These are phyloP conservation scores for Ophiocordyceps sinensis DNA, from an alignment of 2,329 filamentous ascomycete species.

Conservation along the genomic window DNA sequence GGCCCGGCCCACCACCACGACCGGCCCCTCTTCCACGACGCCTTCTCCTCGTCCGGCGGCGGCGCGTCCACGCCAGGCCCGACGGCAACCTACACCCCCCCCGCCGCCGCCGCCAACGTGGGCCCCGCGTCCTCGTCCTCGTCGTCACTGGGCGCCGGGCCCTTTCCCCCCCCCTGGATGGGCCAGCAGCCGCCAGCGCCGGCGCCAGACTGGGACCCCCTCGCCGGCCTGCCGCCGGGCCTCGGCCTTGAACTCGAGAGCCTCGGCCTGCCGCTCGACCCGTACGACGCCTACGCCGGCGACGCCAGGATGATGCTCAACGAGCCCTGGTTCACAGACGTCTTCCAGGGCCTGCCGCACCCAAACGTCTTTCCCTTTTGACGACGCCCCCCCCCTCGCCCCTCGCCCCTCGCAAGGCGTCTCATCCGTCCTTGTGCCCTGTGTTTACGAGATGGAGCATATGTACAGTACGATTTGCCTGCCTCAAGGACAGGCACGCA, in stretches of 20 bases:
- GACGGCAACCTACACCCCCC: background rate
- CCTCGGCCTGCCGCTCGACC: conserved; percentile 12
- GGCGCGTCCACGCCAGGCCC: background rate
- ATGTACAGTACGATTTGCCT: no score
- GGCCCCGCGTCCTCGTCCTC: background rate
- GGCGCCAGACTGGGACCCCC: conserved; percentile 5
- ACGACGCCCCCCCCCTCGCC: background rate
- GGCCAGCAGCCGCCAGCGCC: conserved; percentile 2
- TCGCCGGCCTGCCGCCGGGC: conserved; percentile 10
- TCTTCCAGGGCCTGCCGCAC: conserved; percentile 20
- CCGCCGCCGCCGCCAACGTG: background rate
- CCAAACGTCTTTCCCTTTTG: conserved; percentile 16
- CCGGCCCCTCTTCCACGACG: conserved; percentile 22
- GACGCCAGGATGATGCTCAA: conserved; percentile 21
- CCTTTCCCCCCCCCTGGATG: conserved; percentile 5
- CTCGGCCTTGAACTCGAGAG: conserved; percentile 17
- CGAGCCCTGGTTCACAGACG: conserved; percentile 25
- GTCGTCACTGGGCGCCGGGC: conserved; percentile 1
- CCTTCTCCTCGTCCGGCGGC: conserved; percentile 8
- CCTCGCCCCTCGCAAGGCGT: no score
- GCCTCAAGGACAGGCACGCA: no score
- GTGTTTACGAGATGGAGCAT: no score
- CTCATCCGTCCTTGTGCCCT: no score
- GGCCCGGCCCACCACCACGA: conserved; percentile 13
- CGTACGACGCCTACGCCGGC: conserved; percentile 16